A percentile compares a stretch with the other conserved stretches of the same genome.
Evolutionary conservation across 2,329 filamentous ascomycete species (phyloP).

Genomic region (Cytospora schulzeri): DNA sequence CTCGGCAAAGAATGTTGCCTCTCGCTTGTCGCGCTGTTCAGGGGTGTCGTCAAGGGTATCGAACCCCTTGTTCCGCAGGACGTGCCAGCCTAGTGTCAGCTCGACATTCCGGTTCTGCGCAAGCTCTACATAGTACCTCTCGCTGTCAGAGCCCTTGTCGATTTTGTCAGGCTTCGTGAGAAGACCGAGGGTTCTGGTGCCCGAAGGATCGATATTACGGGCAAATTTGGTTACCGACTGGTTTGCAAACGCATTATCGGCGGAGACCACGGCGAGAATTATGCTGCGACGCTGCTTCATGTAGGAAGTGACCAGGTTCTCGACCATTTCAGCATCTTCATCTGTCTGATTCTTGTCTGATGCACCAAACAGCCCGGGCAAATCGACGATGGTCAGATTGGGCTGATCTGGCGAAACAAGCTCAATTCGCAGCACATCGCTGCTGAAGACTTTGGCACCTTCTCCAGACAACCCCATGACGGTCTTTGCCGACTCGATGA

Average conservation of each 20-base stretch:
- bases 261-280: conserved; percentile 60
- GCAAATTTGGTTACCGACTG: conserved; percentile 58
- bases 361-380: conserved; percentile 57
- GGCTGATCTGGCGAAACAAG: conserved; percentile 49
- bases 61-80: conserved; percentile 50
- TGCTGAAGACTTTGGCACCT: conserved; percentile 43
- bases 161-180: conserved; percentile 59
- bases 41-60: conserved; percentile 37
- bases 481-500: conserved; percentile 44
- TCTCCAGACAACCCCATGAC: conserved; percentile 51
- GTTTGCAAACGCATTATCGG: conserved; percentile 58
- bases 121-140: conserved; percentile 43
- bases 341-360: conserved; percentile 50
- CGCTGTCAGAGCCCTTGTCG: conserved; percentile 41
- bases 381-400: conserved; percentile 60
- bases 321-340: conserved; percentile 47
- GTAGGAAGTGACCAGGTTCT: conserved; percentile 54
- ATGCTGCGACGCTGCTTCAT: conserved; percentile 60
- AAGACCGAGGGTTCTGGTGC: conserved; percentile 54
- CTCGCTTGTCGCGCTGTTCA: conserved; percentile 42
- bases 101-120: conserved; percentile 49
- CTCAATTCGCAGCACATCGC: conserved; percentile 51
- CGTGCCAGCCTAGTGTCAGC: conserved; percentile 56
- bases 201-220: conserved; percentile 38
- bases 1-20: conserved; percentile 47